Evolutionary conservation across 768 basidiomycete genomes (phyloP), one percentile per base, ranked within the genome.

Genomic region (Tylopilus felleus): DNA sequence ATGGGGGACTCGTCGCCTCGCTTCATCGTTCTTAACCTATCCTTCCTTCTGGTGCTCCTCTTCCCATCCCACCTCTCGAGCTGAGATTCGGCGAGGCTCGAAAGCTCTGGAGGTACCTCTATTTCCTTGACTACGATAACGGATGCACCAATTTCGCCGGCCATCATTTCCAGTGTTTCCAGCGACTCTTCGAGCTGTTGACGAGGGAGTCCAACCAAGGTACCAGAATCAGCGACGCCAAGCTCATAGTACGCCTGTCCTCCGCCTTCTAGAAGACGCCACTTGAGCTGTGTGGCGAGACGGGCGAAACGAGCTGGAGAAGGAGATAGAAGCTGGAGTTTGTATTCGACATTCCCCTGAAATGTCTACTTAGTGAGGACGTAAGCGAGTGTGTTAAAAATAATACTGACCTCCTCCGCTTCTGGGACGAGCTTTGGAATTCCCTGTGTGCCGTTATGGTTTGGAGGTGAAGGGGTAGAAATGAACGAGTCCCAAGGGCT

Each of bases 261-360:
- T 2, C 86, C 84, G 16, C 92, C 92, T 66, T 93, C 88, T 45
- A 90, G 80, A 9, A 94, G 79, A 3, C 95, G 82, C 94, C 96
- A 98, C 65, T 96, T 94, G 71, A 97, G 83, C 72, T 98, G 95
- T 0, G 95, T 98, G 51, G 93, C 90, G 21, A 98, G 86, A 55
- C 86, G 83, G 4, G 82, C 80, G 60, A 92, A 91, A 44, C 90
- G 89, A 5, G 83, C 78, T 0, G 83, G 81, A 14, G 88, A 78
- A 0, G 93, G 91, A 46, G 84, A 77, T 38, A 93, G 80, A 21
- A 96, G 84, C 68, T 93, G 91, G 31, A 96, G 81, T 71, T 97
- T 97, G 77, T 97, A 97, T 71, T 97, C 93, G 55, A 97, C 84
- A 64, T 93, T 94, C 9, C 93, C 93, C 71, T 88, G 76, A 21